Base-by-base conservation (phyloP, 2,329 filamentous ascomycete genomes). In the Pseudocercospora cruenta region DNA sequence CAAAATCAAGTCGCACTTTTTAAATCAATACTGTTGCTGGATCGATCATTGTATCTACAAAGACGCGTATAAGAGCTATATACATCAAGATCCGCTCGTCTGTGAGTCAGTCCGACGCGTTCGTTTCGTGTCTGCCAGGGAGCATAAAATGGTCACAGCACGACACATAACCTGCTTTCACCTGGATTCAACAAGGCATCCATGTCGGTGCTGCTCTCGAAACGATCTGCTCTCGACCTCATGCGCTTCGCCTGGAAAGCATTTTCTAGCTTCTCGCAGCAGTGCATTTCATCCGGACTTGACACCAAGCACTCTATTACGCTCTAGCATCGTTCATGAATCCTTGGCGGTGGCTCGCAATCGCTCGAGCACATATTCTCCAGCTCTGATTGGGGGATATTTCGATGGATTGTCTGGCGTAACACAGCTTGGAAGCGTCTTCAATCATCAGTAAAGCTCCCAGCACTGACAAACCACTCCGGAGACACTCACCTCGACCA, bases 351-450 rank as follows among this genome's bases (percentile, higher is more conserved):
- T 67, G 2, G 67, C 64, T 28, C 59, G 53, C 51, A 79, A 55
- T 26, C 78, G 71, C 65, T 80, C 77, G 5, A 80, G 65, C 43
- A 80, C 75, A 66, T 80, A 79, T 69, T 79, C 77, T 3, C 78
- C 78, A 0, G 78, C 78, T 10, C 71, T 68, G 36, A 80, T 77
- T 0, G 76, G 78, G 33, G 71, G 70, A 71, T 77, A 80, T 45
- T 69, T 74, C n/a, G 69, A 72, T 55, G 70, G 65, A 55, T 77
- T 74, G 0, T 73, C 74, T 28, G 78, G 73, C 9, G 68, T 67
- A 12, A 80, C 60, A 55, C 79, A 80, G 24, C 74, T 78, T n/a
- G 76, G 74, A 39, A 80, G 64, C 4, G 78, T 80, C 66, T 73
- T 58, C 19, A 47, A 22, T 55, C 53, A 26, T 53, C 21, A 60